phyloP scores from a whole-genome alignment of 192 early-diverging fungal genomes.

The Backusella psychrophila region DNA sequence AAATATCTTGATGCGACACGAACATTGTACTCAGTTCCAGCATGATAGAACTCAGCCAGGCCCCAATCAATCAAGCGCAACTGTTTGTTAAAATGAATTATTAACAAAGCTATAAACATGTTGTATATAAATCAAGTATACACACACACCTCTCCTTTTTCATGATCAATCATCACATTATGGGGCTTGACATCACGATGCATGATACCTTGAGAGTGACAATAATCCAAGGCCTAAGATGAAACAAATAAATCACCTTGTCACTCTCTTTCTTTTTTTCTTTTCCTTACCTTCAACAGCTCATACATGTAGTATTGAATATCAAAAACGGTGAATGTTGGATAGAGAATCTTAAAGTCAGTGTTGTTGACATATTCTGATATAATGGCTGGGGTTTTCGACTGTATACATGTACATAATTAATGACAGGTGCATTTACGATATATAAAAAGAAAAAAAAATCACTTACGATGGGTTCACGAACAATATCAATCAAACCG shows the following conservation, averaged over 20 bases:
- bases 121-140: neutral
- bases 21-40: slow-evolving; percentile 96
- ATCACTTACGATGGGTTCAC: slow-evolving; percentile 79
- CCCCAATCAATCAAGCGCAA: slow-evolving; percentile 99
- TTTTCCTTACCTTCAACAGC: slow-evolving; percentile 73
- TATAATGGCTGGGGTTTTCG: slow-evolving; percentile 94
- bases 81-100: slow-evolving; percentile 27
- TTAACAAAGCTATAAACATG: too few relatives aligned
- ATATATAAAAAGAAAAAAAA: neutral
- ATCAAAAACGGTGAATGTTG: slow-evolving; percentile 91
- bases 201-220: slow-evolving; percentile 98
- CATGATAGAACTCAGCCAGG: slow-evolving; percentile 98
- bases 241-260: neutral
- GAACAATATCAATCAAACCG: slow-evolving; percentile 88
- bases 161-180: slow-evolving; percentile 99
- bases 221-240: slow-evolving; percentile 88
- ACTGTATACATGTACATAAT: slow-evolving; percentile 41
- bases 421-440: neutral
- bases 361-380: slow-evolving; percentile 98
- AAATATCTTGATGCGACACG: slow-evolving; percentile 98
- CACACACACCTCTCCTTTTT: slow-evolving; percentile 67
- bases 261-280: neutral
- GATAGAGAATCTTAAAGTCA: slow-evolving; percentile 97
- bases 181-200: slow-evolving; percentile 99
- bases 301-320: slow-evolving; percentile 97